These are phyloP conservation scores for Metschnikowia amazonensis DNA, from an alignment of 805 yeast species.

Conservation along the genomic window DNA sequence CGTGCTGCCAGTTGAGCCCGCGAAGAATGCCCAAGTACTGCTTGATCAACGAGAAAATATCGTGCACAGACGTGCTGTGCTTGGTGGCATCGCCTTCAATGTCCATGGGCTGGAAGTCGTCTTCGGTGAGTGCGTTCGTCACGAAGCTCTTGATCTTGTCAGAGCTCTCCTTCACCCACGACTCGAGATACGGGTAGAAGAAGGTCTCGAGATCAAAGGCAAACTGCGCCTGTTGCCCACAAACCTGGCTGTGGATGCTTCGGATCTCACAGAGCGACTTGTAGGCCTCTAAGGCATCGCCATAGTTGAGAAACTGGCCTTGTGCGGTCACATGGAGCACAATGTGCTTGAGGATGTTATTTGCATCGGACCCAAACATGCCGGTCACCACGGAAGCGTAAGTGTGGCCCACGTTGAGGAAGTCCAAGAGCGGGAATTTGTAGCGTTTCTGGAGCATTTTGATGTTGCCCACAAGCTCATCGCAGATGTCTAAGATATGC, in stretches of 20 bases:
- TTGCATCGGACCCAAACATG: constrained; percentile 52
- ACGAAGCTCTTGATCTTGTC: constrained; percentile 47
- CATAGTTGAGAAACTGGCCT: constrained; percentile 40
- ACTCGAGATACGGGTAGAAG: constrained; percentile 40
- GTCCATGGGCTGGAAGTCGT: constrained; percentile 53
- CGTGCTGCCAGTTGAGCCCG: constrained; percentile 63
- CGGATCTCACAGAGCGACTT: constrained; percentile 50
- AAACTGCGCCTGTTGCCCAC: constrained; percentile 34
- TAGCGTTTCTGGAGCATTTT: constrained; percentile 55
- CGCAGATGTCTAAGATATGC: constrained; percentile 57
- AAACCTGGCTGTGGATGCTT: constrained; percentile 47
- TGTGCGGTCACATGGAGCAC: constrained; percentile 35
- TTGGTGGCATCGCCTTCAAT: constrained; percentile 35
- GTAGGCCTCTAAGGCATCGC: constrained; percentile 58
- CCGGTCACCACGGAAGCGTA: constrained; percentile 47
- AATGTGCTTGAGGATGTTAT: constrained; percentile 48
- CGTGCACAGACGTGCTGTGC: constrained; percentile 61
- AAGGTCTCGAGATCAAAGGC: constrained; percentile 54
- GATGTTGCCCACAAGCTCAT: constrained; percentile 47
- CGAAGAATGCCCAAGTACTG: constrained; percentile 56
- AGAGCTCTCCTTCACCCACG: constrained; percentile 45
- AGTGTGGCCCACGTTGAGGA: constrained; percentile 48
- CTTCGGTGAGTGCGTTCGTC: constrained; percentile 53
- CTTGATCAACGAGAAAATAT: constrained; percentile 60
- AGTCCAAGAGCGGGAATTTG: constrained; percentile 57